A percentile compares a stretch with the other conserved stretches of the same genome.
phyloP scores from a whole-genome alignment of 768 basidiomycete genomes.

The Boletus tomentosulus region DNA sequence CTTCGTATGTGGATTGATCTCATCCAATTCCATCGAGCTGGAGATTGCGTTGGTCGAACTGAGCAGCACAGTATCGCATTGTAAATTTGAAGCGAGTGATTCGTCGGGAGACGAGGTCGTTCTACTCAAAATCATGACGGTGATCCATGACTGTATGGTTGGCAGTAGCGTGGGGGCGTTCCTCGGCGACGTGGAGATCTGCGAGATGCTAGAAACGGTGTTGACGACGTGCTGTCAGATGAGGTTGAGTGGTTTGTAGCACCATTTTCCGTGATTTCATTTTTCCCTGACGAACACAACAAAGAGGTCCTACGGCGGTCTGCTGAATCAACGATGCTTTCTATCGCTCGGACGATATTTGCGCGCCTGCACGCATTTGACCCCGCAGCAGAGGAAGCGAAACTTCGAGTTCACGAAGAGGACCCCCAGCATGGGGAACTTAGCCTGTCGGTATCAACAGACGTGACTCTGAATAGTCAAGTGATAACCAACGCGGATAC shows the following conservation, averaged over 20 bases:
- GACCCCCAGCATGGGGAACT: conserved; percentile 54
- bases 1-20: conserved; percentile 75
- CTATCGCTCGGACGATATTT: conserved; percentile 80
- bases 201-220: conserved; percentile 98
- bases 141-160: conserved; percentile 82
- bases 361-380: conserved; percentile 64
- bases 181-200: conserved; percentile 90
- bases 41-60: conserved; percentile 72
- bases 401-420: conserved; percentile 47
- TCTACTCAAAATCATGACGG: conserved; percentile 82
- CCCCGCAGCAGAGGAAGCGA: conserved; percentile 63
- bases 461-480: conserved; percentile 24
- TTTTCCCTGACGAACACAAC: conserved; percentile 13
- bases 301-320: conserved; percentile 83
- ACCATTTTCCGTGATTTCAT: conserved; percentile 3
- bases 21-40: conserved; percentile 49
- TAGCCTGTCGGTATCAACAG: conserved; percentile 53
- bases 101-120: conserved; percentile 98
- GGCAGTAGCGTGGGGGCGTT: conserved; percentile 56
- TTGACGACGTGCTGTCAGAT: conserved; percentile 96
- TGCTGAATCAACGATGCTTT: conserved; percentile 86
- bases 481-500: conserved; percentile 11
- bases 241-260: conserved; percentile 80
- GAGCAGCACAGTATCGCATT: conserved; percentile 87
- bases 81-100: conserved; percentile 97